Conservation (phyloP, 2,329 filamentous ascomycete species). For the Aquanectria penicillioides region DNA sequence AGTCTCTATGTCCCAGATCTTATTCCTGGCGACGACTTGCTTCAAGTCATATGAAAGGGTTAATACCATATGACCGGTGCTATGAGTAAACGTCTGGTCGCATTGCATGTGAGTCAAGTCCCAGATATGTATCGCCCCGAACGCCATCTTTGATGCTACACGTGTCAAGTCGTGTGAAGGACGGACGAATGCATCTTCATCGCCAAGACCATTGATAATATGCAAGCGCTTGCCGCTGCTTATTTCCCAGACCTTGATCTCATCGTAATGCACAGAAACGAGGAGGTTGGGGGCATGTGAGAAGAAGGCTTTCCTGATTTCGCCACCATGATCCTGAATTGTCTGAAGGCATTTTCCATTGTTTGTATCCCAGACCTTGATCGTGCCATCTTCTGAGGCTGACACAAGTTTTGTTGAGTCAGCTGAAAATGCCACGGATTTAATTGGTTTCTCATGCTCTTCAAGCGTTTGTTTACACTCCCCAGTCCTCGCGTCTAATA, state of each 20-base stretch:
- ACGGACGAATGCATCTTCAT: background rate
- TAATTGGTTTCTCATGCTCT: conserved; percentile 9
- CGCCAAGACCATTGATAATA: background rate
- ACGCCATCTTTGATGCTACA: background rate
- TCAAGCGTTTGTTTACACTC: conserved; percentile 11
- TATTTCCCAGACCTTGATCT: background rate
- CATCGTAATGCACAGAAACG: background rate
- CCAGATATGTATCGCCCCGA: background rate
- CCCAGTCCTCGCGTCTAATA: background rate
- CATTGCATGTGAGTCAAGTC: background rate
- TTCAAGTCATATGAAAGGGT: background rate
- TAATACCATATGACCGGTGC: too few species aligned
- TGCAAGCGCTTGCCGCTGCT: background rate
- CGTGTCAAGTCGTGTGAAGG: background rate
- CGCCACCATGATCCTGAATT: background rate
- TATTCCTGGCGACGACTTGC: background rate
- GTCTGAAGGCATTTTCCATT: background rate
- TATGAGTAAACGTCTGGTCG: background rate
- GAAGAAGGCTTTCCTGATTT: background rate
- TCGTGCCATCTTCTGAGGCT: conserved; percentile 1
- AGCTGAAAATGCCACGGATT: conserved; percentile 21
- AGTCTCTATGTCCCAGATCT: background rate
- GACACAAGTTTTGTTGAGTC: background rate
- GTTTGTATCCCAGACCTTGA: conserved; percentile 4
- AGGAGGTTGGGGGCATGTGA: background rate